Evolutionary conservation across 352 stramenopile genomes (phyloP).

Genomic region (Peronospora belbahrii): DNA sequence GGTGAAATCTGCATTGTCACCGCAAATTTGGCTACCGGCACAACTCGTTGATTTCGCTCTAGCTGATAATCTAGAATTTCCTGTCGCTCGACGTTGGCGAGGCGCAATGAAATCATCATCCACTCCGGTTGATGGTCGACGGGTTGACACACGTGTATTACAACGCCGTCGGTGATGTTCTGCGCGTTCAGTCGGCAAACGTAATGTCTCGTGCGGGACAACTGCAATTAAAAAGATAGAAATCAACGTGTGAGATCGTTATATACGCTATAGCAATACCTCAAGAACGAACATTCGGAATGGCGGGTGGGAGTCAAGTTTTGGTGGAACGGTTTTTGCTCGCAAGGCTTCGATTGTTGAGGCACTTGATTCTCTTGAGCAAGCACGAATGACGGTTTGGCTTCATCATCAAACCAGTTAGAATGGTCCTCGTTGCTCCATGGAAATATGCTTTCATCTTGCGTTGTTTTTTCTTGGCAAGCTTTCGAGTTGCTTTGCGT

Average conservation of each 20-base stretch:
- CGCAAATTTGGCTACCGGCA: not conserved
- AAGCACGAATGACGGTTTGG: slow-evolving; percentile 6
- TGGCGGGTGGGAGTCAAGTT: not conserved
- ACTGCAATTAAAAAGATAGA: slow-evolving; percentile 10
- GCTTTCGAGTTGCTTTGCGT: slow-evolving; percentile 9
- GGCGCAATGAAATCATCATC: slow-evolving; percentile 10
- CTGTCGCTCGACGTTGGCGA: slow-evolving; percentile 17
- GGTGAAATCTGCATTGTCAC: slow-evolving; percentile 6
- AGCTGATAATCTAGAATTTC: slow-evolving; percentile 18
- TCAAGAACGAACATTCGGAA: slow-evolving; percentile 22
- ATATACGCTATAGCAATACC: not conserved
- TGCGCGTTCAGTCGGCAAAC: slow-evolving; percentile 15
- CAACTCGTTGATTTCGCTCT: slow-evolving; percentile 17
- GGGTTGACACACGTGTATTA: slow-evolving; percentile 13
- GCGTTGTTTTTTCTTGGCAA: slow-evolving; percentile 6
- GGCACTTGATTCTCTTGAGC: slow-evolving; percentile 3
- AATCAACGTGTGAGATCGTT: not conserved
- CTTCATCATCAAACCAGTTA: slow-evolving; percentile 18
- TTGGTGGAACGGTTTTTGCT: not conserved
- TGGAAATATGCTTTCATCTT: slow-evolving; percentile 14
- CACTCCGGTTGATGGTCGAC: slow-evolving; percentile 1
- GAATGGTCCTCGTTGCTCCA: slow-evolving; percentile 11
- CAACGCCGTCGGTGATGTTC: slow-evolving; percentile 16
- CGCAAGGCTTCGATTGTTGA: slow-evolving; percentile 1
- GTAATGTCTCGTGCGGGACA: slow-evolving; percentile 18